Evolutionary conservation across 371 early-diverging fungal species (phyloP), one percentile per base, ranked within the genome.

Genomic region (Apophysomyces ossiformis): DNA sequence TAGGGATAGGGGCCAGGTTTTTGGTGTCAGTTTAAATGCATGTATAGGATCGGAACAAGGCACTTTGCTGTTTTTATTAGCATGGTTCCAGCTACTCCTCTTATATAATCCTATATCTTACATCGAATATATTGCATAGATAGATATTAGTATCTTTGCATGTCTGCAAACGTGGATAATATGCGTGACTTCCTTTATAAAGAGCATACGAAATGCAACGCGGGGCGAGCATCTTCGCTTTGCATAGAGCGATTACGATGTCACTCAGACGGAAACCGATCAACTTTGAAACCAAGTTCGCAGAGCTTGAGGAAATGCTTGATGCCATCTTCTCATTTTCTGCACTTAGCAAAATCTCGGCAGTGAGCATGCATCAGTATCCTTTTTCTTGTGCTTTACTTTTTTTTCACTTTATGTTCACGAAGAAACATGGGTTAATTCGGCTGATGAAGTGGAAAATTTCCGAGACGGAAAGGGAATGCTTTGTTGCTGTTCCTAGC

Each of bases 291-390:
- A 74, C 77, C 44, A 81, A 82, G 44, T 90, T 89, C 58, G 65
- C 72, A 21, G 76, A 82, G 57, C 76, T 91, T 59, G 68, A 77
- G 41, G 66, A 73, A 37, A 86, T 84, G 66, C 69, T 91, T 16
- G 76, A 80, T 66, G 83, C 81, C 63, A 83, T 91, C 73, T 89
- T 81, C 71, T 72, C 78, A 11, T 84, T 86, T 50, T 71, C 85
- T 41, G 75, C 81, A 7, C 73, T 74, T 44, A 67, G 64, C 18
- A 65, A 75, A 26, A 82, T 91, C 37, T 79, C 85, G 32, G 90
- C 89, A 73, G 90, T 92, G 80, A 88, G 87, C 65, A 90, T 91
- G 82, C 89, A 87, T 63, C 91, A 92, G 87, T 89, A 85, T 67
- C 66, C 67, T 69, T 70, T 60, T 67, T 26, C 32, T 26, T 26